Evolutionary conservation across 2,329 filamentous ascomycete genomes (phyloP), one percentile per base, ranked within the genome.

Genomic region (Daldinia sp.): DNA sequence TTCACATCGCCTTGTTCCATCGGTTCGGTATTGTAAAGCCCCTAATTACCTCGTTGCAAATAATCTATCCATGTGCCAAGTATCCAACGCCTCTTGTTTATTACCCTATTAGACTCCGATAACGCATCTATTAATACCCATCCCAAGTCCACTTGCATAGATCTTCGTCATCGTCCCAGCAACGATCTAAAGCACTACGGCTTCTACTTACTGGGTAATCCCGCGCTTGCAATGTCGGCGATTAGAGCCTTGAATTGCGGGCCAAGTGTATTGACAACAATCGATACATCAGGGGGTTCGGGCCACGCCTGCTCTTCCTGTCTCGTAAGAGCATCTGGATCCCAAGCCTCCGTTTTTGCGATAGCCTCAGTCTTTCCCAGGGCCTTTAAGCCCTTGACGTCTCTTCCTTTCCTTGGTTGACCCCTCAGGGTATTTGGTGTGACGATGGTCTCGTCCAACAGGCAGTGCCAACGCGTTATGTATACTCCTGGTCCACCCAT

Each of bases 401-500:
- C 86, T 37, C 80, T 83, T 13, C 88, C 88, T 6, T 70, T 76
- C 0, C 91, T 83, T 0, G 90, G 78, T 1, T 82, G 81, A 0
- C 90, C 90, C 1, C 79, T 75, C 0, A 82, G 78, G 0, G 80
- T 82, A 0, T 81, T 84, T 0, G 92, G 91, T 1, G 90, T 92
- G 68, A 94, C 89, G 51, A 85, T 78, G 0, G 92, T 92, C n/a
- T 85, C 82, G 75, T 94, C 90, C 2, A 94, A 82, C 6, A 94
- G 82, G 0, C 86, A 82, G 76, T 93, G 90, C 92, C 92, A 94
- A 56, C 89, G 86, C 1, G 87, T 84, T 26, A 94, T 85, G 75
- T 92, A 94, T 53, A 91, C 87, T 1, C 92, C 92, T 0, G 92
- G 92, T 0, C 91, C 92, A 26, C 83, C 84, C 60, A 86, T 85